phyloP scores from a whole-genome alignment of 306 rosid species.

The Inga laurina region DNA sequence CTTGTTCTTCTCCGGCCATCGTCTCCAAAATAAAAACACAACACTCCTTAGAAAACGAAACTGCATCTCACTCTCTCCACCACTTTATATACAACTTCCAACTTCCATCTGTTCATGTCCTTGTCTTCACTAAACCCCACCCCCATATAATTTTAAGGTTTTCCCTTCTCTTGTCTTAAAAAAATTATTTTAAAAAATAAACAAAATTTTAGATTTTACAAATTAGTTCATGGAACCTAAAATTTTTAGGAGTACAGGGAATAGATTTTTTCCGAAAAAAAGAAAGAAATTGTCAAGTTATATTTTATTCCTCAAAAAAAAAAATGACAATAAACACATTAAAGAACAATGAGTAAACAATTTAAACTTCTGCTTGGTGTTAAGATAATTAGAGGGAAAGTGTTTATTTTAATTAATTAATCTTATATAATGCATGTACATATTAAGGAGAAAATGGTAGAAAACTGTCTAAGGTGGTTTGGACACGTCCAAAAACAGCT shows the following conservation, averaged over 20 bases:
- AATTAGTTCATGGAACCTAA: too few relatives aligned
- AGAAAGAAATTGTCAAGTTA: too few relatives aligned
- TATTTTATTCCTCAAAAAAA: background rate
- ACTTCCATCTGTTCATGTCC: background rate
- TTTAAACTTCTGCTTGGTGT: background rate
- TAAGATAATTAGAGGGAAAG: background rate
- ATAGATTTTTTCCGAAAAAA: too few relatives aligned
- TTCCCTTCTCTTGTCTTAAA: too few relatives aligned
- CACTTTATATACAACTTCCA: background rate
- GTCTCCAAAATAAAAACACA: background rate
- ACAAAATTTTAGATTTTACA: too few relatives aligned
- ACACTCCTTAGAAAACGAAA: background rate
- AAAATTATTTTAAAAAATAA: too few relatives aligned
- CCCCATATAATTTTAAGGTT: background rate
- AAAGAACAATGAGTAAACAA: background rate
- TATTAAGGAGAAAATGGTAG: too few relatives aligned
- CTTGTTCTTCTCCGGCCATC: background rate
- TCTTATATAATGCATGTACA: background rate
- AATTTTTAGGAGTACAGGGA: too few relatives aligned
- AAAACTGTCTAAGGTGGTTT: too few relatives aligned
- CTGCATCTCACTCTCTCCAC: background rate
- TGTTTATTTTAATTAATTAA: background rate
- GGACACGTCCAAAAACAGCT: too few relatives aligned
- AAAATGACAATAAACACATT: background rate
- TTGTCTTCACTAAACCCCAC: background rate